phyloP scores from a whole-genome alignment of 495 filamentous ascomycete genomes.

The Hypoxylon lenormandii region DNA sequence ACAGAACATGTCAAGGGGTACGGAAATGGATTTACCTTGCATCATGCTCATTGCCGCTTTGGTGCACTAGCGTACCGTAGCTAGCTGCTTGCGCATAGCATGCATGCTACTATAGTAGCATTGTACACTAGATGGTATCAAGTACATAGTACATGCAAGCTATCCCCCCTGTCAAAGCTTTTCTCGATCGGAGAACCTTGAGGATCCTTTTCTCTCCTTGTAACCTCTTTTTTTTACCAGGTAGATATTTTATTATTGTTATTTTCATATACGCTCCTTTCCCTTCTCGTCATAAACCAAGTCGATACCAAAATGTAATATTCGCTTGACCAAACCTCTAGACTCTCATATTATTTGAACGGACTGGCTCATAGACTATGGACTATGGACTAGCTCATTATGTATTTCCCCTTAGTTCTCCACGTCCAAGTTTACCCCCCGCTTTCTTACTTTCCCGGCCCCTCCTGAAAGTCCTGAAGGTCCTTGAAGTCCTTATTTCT shows the following conservation, averaged over 20 bases:
- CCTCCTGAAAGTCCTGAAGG: conserved; percentile 11
- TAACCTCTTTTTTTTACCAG: conserved; percentile 9
- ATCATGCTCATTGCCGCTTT: conserved; percentile 27
- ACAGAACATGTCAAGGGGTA: conserved; percentile 27
- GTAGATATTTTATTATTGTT: not conserved
- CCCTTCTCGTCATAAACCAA: conserved; percentile 18
- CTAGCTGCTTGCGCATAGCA: not conserved
- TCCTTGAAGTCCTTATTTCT: too few relatives aligned
- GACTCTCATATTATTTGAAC: conserved; percentile 17
- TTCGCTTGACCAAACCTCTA: conserved; percentile 20
- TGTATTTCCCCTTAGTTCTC: conserved; percentile 16
- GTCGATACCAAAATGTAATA: conserved; percentile 27
- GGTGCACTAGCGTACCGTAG: conserved; percentile 17
- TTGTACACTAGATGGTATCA: conserved; percentile 3
- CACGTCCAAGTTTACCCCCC: conserved; percentile 21
- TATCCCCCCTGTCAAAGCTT: conserved; percentile 17
- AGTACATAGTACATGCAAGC: too few relatives aligned
- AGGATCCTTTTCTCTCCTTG: conserved; percentile 35
- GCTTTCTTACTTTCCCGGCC: conserved; percentile 18
- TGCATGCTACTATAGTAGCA: not conserved
- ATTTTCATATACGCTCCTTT: conserved; percentile 7
- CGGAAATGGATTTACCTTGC: conserved; percentile 44
- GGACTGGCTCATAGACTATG: too few relatives aligned
- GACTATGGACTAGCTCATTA: conserved; percentile 28
- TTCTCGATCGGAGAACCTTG: conserved; percentile 46